Conservation (phyloP, 164 flowering plant species). For the Cinnamomum chago region DNA sequence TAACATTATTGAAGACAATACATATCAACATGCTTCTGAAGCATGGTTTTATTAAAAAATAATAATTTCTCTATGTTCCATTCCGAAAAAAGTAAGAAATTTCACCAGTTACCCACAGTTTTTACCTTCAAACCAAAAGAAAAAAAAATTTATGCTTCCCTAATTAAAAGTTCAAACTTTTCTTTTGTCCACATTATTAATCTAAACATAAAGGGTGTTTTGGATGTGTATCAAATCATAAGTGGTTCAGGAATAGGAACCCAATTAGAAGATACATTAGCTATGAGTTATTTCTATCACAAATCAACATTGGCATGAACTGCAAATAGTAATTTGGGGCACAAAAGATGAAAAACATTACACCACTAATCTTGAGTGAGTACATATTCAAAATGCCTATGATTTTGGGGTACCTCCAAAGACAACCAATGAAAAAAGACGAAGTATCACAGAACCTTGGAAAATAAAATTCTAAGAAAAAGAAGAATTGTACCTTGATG, state of each 20-base stretch:
- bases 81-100: background rate
- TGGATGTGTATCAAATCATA: background rate
- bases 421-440: background rate
- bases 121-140: background rate
- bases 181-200: background rate
- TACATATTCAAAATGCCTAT: no score
- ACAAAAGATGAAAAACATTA: no score
- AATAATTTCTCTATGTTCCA: background rate
- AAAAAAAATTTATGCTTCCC: background rate
- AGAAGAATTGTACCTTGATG: constrained; percentile 53
- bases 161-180: background rate
- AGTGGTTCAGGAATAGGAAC: background rate
- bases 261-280: background rate
- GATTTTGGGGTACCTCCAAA: no score
- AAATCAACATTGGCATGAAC: background rate
- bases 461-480: background rate
- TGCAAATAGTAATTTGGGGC: background rate
- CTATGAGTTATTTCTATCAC: background rate
- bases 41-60: no score
- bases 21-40: no score
- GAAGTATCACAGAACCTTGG: background rate
- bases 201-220: background rate
- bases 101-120: background rate
- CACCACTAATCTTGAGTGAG: no score
- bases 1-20: no score